Evolutionary conservation across 2,329 filamentous ascomycete species (phyloP), one percentile per base, ranked within the genome.

Genomic region (Coniella vitis): DNA sequence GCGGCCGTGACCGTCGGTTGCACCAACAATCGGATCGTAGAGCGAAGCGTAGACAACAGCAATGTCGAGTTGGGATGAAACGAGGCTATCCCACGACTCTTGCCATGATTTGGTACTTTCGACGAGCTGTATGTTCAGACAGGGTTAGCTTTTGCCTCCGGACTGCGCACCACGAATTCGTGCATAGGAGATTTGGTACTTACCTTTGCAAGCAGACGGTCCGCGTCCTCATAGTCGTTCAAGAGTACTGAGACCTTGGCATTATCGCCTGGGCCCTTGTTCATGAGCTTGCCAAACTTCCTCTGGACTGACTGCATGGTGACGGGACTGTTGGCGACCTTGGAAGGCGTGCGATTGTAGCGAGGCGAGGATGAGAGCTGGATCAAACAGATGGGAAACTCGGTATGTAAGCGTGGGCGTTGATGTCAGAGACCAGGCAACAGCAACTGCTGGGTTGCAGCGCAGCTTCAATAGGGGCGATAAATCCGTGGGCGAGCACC

Each of bases 211-310:
- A 93, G 74, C 62, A 90, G 77, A 56, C 78, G 79, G 64, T 93
- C 86, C 21, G 84, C 85, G 65, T 90, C 83, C 57, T 89, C 84
- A 62, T 90, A 93, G 60, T 93, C 87, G 58, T 80, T 83, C 49
- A 94, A 70, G 47, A 93, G 72, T 38, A 84, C 76, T 10, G 83
- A 82, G 39, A 91, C 82, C 61, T 88, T 84, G 56, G 83, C 83
- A 62, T 88, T 84, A 65, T 93, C 85, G 49, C 84, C 86, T 20
- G 83, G 81, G 54, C 82, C 68, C 58, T 72, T 78, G 60, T 79
- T 81, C 67, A 81, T 75, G 61, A 90, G 78, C 65, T 79, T 83
- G 53, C 85, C 86, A 57, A 90, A 84, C 60, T 84, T 81, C 55
- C 87, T 75, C 62, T 90, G 83, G 68, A 93, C 77, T 38, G 79